Percentiles rank a stretch among this genome's conserved stretches.
phyloP scores from a whole-genome alignment of 2,329 filamentous ascomycete species.

The Aspergillus pseudonomiae region DNA sequence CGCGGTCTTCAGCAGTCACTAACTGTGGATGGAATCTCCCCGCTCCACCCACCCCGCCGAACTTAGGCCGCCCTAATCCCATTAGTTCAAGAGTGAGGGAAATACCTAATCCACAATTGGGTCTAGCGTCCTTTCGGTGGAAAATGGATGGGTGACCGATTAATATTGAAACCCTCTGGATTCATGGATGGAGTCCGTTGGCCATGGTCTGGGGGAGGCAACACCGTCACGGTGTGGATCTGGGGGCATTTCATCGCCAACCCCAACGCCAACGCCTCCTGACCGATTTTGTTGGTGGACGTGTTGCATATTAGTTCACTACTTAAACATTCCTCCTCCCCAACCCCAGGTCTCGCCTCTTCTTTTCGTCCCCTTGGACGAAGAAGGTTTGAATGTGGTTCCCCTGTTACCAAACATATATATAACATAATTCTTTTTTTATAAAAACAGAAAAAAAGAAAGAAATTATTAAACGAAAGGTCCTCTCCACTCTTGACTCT shows the following conservation, averaged over 20 bases:
- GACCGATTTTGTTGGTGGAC: slow-evolving; percentile 11
- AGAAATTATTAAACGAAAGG: slow-evolving; percentile 4
- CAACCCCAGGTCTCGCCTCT: slow-evolving; percentile 24
- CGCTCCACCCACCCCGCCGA: slow-evolving; percentile 19
- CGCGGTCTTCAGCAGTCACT: not conserved
- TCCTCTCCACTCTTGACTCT: slow-evolving; percentile 2
- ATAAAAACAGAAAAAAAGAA: slow-evolving; percentile 12
- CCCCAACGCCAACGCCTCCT: slow-evolving; percentile 27
- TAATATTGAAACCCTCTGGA: slow-evolving; percentile 13
- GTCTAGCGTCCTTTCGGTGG: slow-evolving; percentile 7
- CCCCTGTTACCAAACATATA: slow-evolving; percentile 9
- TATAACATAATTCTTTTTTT: not conserved
- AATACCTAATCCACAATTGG: slow-evolving; percentile 16
- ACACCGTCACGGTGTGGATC: slow-evolving; percentile 22
- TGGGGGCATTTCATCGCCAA: slow-evolving; percentile 25
- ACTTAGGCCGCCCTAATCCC: slow-evolving; percentile 20
- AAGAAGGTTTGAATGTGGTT: slow-evolving; percentile 16
- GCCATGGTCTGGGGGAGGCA: slow-evolving; percentile 34
- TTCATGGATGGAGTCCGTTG: slow-evolving; percentile 18
- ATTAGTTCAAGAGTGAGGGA: slow-evolving; percentile 11
- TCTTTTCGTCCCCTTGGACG: slow-evolving; percentile 26
- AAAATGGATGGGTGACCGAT: slow-evolving; percentile 1
- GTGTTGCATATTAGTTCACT: slow-evolving; percentile 11
- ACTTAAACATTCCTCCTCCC: slow-evolving; percentile 37
- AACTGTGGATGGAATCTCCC: not conserved